phyloP scores from a whole-genome alignment of 2,329 filamentous ascomycete genomes.

The Ceratocystis harringtonii region DNA sequence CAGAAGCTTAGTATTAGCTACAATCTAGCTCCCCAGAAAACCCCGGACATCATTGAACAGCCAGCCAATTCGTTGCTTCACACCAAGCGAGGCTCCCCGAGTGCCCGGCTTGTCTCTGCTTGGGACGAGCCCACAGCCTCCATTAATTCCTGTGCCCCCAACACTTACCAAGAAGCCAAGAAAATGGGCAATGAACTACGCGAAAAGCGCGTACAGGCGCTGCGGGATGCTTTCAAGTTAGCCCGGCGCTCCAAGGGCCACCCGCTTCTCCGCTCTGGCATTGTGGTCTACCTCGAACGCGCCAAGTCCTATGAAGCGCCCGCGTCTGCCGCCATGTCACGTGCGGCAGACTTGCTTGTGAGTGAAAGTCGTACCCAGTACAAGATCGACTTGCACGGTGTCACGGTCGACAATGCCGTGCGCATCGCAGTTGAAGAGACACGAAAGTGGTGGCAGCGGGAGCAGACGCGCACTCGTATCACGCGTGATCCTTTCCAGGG shows the following conservation, averaged over 20 bases:
- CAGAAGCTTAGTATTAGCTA: conserved; percentile 26
- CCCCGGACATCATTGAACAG: conserved; percentile 16
- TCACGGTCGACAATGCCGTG: conserved; percentile 66
- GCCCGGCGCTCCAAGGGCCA: conserved; percentile 46
- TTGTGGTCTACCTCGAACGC: conserved; percentile 58
- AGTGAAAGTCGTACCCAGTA: conserved; percentile 45
- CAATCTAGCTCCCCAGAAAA: conserved; percentile 26
- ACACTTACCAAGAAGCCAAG: conserved; percentile 2
- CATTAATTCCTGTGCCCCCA: not conserved
- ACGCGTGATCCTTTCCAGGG: conserved; percentile 36
- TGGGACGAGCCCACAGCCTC: not conserved
- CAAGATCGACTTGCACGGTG: conserved; percentile 66
- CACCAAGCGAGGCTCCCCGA: not conserved
- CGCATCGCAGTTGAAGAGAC: conserved; percentile 57
- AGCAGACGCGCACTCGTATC: conserved; percentile 3
- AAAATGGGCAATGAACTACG: conserved; percentile 1
- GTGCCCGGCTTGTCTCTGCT: not conserved
- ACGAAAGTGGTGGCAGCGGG: conserved; percentile 52
- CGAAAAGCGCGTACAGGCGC: conserved; percentile 15
- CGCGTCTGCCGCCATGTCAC: conserved; percentile 7
- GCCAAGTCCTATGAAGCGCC: conserved; percentile 46
- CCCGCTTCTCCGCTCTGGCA: conserved; percentile 58
- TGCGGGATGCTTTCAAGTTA: conserved; percentile 28
- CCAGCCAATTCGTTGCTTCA: not conserved
- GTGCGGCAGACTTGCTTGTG: conserved; percentile 55